These are phyloP conservation scores for Syzygium malaccense DNA, from an alignment of 441 rosid genomes.

Conservation along the genomic window DNA sequence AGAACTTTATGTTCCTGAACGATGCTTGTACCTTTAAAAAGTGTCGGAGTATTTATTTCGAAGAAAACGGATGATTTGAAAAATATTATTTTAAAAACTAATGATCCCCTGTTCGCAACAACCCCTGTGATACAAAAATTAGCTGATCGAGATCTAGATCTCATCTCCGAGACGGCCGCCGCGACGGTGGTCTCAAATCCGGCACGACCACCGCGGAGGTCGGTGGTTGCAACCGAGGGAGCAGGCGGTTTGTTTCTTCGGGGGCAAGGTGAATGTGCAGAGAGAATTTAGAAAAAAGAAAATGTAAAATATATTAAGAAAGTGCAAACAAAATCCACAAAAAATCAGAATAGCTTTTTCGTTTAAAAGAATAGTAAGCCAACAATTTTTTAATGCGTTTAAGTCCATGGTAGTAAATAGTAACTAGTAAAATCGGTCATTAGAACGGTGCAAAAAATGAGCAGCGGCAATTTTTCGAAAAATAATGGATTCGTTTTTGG, in stretches of 20 bases:
- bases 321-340: background rate
- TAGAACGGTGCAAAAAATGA: background rate
- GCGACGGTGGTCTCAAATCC: background rate
- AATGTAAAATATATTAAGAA: accelerated
- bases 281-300: background rate
- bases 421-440: background rate
- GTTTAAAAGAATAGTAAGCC: background rate
- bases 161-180: accelerated
- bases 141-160: background rate
- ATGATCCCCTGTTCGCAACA: accelerated
- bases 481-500: background rate
- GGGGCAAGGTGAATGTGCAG: background rate
- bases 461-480: background rate
- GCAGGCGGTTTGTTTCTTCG: accelerated
- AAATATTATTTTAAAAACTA: no score
- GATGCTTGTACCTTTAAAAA: no score
- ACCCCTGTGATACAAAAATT: background rate
- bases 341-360: background rate
- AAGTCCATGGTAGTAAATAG: background rate
- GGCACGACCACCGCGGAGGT: background rate
- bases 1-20: background rate
- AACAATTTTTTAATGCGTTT: background rate
- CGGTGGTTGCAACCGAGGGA: background rate
- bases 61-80: no score
- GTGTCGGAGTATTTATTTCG: no score